Conservation (phyloP, 805 yeast genomes). For the Nakazawaea pomicola region DNA sequence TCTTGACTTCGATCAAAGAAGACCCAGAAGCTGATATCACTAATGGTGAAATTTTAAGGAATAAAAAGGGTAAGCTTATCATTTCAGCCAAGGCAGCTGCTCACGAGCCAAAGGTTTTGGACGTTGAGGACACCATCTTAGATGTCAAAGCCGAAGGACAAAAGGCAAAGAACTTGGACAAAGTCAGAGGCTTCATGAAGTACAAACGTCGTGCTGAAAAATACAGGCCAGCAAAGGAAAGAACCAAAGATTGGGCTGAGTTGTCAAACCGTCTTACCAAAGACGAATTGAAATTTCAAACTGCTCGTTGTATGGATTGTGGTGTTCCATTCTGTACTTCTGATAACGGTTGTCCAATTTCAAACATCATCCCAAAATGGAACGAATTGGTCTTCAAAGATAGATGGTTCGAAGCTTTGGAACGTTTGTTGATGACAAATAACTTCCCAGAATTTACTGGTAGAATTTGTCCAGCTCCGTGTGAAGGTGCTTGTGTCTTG, state of each 20-base stretch:
- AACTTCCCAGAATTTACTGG: slow-evolving; percentile 99
- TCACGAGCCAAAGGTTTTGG: slow-evolving; percentile 79
- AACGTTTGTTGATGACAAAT: slow-evolving; percentile 89
- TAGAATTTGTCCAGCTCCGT: slow-evolving; percentile 98
- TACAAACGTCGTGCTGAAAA: slow-evolving; percentile 85
- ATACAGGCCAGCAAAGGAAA: slow-evolving; percentile 69
- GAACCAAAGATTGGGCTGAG: slow-evolving; percentile 92
- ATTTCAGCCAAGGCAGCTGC: slow-evolving; percentile 20
- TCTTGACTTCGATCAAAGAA: slow-evolving; percentile 67
- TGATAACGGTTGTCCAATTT: slow-evolving; percentile 96
- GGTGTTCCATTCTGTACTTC: slow-evolving; percentile 99
- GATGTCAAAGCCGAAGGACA: slow-evolving; percentile 64
- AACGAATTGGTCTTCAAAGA: slow-evolving; percentile 93
- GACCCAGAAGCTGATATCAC: slow-evolving; percentile 85
- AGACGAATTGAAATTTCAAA: slow-evolving; percentile 83
- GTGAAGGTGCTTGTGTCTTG: slow-evolving; percentile 92
- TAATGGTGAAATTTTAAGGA: slow-evolving; percentile 73
- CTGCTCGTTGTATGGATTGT: slow-evolving; percentile 99
- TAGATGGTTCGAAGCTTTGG: slow-evolving; percentile 91
- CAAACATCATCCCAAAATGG: slow-evolving; percentile 97
- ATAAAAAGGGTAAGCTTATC: slow-evolving; percentile 36
- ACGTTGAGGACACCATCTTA: slow-evolving; percentile 82
- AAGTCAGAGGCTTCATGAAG: slow-evolving; percentile 87
- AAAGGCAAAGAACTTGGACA: slow-evolving; percentile 65
- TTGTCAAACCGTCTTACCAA: slow-evolving; percentile 74